A percentile compares a stretch with the other conserved stretches of the same genome.
Evolutionary conservation across 2,329 filamentous ascomycete genomes (phyloP).

Genomic region (Beauveria medogensis): DNA sequence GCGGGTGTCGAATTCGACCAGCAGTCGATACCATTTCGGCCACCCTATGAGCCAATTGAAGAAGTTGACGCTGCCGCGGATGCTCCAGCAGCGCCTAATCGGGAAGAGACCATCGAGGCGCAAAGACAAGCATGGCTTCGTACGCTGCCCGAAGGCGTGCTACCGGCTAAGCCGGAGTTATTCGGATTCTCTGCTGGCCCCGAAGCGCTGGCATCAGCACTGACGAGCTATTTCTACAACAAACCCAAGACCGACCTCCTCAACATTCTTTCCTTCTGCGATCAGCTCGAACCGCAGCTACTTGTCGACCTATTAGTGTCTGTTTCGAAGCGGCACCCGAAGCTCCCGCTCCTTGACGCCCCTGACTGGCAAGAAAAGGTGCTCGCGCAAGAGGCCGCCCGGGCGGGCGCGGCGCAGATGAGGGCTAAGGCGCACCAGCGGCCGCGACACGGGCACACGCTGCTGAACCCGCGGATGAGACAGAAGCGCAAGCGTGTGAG

Average conservation of each 20-base stretch:
- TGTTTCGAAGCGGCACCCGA: conserved; percentile 33
- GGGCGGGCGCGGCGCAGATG: neutral
- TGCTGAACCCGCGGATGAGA: conserved; percentile 20
- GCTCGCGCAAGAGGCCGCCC: neutral
- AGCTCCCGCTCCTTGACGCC: conserved; percentile 34
- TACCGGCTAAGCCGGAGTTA: conserved; percentile 27
- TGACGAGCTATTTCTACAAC: conserved; percentile 30
- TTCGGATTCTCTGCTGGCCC: conserved; percentile 30
- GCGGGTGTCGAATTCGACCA: conserved; percentile 23
- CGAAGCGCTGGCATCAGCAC: conserved; percentile 24
- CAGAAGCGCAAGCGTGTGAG: conserved; percentile 25
- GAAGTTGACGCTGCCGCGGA: conserved; percentile 16
- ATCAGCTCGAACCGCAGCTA: conserved; percentile 33
- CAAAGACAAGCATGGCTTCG: conserved; percentile 26
- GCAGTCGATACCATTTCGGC: conserved; percentile 22
- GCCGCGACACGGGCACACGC: conserved; percentile 23
- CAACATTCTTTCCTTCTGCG: conserved; percentile 32
- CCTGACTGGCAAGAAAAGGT: conserved; percentile 31
- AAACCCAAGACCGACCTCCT: conserved; percentile 31
- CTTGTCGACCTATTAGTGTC: conserved; percentile 34
- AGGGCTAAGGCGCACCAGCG: conserved; percentile 15
- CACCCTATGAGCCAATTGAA: conserved; percentile 11
- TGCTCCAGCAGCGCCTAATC: conserved; percentile 7
- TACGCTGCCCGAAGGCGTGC: conserved; percentile 22
- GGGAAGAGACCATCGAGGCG: conserved; percentile 18